phyloP scores from a whole-genome alignment of 2,329 filamentous ascomycete genomes.

The Leptographium flavum region DNA sequence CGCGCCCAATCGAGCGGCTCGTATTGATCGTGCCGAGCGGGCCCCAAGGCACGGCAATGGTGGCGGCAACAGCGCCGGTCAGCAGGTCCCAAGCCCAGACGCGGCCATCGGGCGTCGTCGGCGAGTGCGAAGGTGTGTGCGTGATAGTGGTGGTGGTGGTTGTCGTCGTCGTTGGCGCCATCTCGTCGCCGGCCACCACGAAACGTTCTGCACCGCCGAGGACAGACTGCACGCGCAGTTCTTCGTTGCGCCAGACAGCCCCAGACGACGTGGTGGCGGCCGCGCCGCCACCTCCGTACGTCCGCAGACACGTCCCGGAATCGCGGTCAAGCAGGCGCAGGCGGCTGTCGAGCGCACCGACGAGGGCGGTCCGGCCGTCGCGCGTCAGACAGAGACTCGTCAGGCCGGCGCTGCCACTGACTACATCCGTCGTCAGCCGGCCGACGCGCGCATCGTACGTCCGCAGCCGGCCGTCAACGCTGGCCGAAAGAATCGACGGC shows the following conservation, averaged over 20 bases:
- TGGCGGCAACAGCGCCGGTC: conserved; percentile 52
- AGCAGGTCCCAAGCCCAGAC: conserved; percentile 77
- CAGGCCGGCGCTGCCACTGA: conserved; percentile 44
- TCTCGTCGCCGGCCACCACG: conserved; percentile 70
- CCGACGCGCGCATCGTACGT: conserved; percentile 76
- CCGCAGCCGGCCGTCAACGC: conserved; percentile 72
- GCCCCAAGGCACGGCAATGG: conserved; percentile 44
- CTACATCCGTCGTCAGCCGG: conserved; percentile 51
- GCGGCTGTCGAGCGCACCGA: conserved; percentile 61
- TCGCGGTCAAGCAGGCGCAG: conserved; percentile 69
- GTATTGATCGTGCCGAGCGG: conserved; percentile 22
- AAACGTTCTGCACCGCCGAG: conserved; percentile 64
- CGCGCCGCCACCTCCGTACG: conserved; percentile 32
- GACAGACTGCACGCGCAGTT: conserved; percentile 59
- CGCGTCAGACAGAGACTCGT: conserved; percentile 59
- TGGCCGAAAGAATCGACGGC: conserved; percentile 54
- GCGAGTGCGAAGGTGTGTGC: background rate
- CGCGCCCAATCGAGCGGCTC: conserved; percentile 40
- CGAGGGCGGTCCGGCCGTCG: conserved; percentile 61
- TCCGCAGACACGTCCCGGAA: conserved; percentile 58
- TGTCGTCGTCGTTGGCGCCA: conserved; percentile 18
- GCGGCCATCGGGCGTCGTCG: conserved; percentile 36
- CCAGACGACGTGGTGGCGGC: too few relatives aligned
- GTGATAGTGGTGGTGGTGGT: conserved; percentile 9
- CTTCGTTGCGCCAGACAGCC: conserved; percentile 43